Evolutionary conservation across 371 early-diverging fungal species (phyloP), one percentile per base, ranked within the genome.

Genomic region (Rhizopus arrhizus): DNA sequence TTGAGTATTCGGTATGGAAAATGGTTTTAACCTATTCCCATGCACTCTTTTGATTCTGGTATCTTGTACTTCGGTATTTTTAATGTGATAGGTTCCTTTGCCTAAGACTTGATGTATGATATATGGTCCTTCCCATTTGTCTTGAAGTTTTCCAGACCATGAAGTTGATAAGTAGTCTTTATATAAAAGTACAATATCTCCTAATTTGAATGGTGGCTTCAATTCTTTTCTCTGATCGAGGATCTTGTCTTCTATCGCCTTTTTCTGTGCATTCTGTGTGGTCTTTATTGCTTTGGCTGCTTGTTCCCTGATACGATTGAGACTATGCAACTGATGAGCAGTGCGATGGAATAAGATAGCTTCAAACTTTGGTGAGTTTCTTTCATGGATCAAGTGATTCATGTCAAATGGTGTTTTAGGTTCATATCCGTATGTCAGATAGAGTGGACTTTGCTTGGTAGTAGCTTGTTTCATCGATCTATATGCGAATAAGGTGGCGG

Each of bases 141-240:
- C 35, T 40, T 40, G 22, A 3, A 40, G 22, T 22, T 53, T 53
- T 40, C 40, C 53, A 2, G 40, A 22, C 53, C 53, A 53, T 8
- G 53, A 53, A 4, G 53, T 53, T 15, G 53, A 35, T 9, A 36
- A 36, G 28, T 53, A 38, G 22, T 53, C 53, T 5, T 40, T 36
- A 11, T 53, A 53, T 2, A 53, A 3, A 1, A 16, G 15, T 3
- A 53, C 53, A 1, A 36, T 9, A 28, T 53, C 53, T 0, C 40
- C 53, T 10, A 53, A 11, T 38, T 35, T 28, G 28, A 53, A 53
- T 22, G 40, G 22, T 5, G 40, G 53, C 3, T 38, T 53, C 16
- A 11, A 40, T 10, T 53, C 28, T 40, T 38, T 40, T 2, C 38
- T 7, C 11, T 38, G 9, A 2, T 38, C 38, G 2, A 38, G 38